Evolutionary conservation across 352 stramenopile species (phyloP), one percentile per base, ranked within the genome.

Genomic region (Globisporangium polare): DNA sequence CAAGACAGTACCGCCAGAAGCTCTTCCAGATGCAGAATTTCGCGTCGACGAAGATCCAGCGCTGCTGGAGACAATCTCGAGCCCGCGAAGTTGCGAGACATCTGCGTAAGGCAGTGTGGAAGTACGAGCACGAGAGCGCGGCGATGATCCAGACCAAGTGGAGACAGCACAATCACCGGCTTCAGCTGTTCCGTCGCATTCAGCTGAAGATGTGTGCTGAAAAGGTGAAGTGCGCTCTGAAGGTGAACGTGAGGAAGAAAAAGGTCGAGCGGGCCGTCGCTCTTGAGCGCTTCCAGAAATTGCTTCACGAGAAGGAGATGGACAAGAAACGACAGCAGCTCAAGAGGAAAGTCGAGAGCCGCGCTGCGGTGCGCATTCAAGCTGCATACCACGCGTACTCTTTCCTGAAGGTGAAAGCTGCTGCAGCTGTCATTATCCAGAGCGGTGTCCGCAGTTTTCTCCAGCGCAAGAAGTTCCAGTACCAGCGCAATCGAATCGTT

Each of bases 1-100:
- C 74, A 66, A 62, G 72, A 43, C 67, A 72, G 10, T 41, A 71
- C 17, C 76, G 76, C 27, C 63, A 69, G 35, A 69, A 79, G 58
- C 59, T 81, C 51, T 9, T 22, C 3, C 27, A 39, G 24, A 17
- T 20, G 12, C 62, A 37, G 17, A n/a, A 26, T 24, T 10, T 31
- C 5, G 53, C 33, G 24, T 41, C 62, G 18, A 24, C n/a, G 5
- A 46, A 12, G 20, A 17, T 68, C 18, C 62, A 68, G 35, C 39
- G 10, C 8, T 60, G n/a, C 20, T 68, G 62, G 62, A 56, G 43
- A 22, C 49, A 43, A 1, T 20, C 27, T 15, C n/a, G 22, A 5
- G 24, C 46, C 1, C 54, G 54, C 26, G 29, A 37, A 27, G 13
- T 15, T 12, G 62, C 62, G 22, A 55, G 53, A 18, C 15, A 37